phyloP scores from a whole-genome alignment of 208 protist genomes.

The Leishmania tropica region DNA sequence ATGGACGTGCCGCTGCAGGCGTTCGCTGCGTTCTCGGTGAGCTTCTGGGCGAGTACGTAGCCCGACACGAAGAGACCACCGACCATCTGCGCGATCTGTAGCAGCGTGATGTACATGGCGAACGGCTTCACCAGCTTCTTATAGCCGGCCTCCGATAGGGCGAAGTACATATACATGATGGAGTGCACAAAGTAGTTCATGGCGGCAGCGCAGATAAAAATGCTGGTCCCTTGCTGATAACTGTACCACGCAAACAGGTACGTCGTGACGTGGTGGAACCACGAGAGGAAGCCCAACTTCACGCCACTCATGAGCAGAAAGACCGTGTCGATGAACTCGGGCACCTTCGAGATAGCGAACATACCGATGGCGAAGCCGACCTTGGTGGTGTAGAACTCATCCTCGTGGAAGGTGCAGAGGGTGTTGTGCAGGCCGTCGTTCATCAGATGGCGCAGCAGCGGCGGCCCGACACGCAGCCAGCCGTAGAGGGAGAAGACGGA shows the following conservation, averaged over 20 bases:
- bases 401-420: conserved; percentile 68
- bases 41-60: conserved; percentile 50
- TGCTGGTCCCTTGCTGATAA: conserved; percentile 52
- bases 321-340: conserved; percentile 86
- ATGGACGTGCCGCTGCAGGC: conserved; percentile 33
- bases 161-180: conserved; percentile 97
- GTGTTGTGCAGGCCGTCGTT: conserved; percentile 54
- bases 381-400: conserved; percentile 60
- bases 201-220: conserved; percentile 65
- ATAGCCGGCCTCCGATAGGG: conserved; percentile 65
- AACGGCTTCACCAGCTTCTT: conserved; percentile 79
- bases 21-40: conserved; percentile 5
- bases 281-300: conserved; percentile 82
- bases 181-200: conserved; percentile 96
- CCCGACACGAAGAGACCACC: conserved; percentile 79
- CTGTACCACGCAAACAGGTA: conserved; percentile 92
- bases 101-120: conserved; percentile 84
- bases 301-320: conserved; percentile 82
- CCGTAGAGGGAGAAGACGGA: conserved; percentile 85
- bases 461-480: conserved; percentile 55
- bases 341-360: conserved; percentile 85
- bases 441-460: conserved; percentile 30
- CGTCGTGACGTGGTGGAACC: conserved; percentile 94
- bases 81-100: conserved; percentile 95
- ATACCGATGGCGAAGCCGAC: conserved; percentile 77